Base-by-base conservation (phyloP, 495 filamentous ascomycete genomes). In the Daldinia bambusicola region DNA sequence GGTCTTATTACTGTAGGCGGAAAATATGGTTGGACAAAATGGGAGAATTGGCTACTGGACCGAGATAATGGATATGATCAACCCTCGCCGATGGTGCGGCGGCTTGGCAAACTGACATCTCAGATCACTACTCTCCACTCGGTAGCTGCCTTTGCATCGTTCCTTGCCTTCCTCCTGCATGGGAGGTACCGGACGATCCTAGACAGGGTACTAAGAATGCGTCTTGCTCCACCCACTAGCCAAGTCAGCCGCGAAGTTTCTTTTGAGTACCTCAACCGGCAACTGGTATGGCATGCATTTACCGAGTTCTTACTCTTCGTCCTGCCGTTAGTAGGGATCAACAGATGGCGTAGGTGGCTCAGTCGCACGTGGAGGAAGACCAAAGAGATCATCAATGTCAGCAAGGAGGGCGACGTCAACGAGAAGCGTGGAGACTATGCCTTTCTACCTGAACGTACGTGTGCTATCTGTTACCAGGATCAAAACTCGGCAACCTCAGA, bases 251-350 rank as follows among this genome's bases (percentile, higher is more conserved):
- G 95, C 8, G 92, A 98, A 79, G 94, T 99, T 14, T 94, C 91
- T 0, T 98, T 99, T 76, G 95, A 99, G 80, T 99, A 98, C 77
- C 87, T 99, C 50, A 99, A 99, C 76, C 90, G 95, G 13, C 95
- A 99, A 79, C 87, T 99, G 6, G 95, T 99, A 45, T 99, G 95
- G 95, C 95, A 99, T 77, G 95, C 95, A 16, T 98, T 99, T 74
- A 99, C 95, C 26, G 95, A 99, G 77, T 99, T 99, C 75, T 85
- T 99, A 5, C 88, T 99, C 6, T 99, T 99, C 77, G 87, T 99
- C 10, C 85, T 99, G 4, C 95, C 95, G 1, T 83, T 99, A 30
- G 93, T 99, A 45, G 95, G 95, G 48, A 95, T 99, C 65, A 90
- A 90, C 72, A 86, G 94, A 63, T 99, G 95, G 95, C 87, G 92